Evolutionary conservation across 441 rosid genomes (phyloP), one percentile per base, ranked within the genome.

Genomic region (Populus tomentosa): DNA sequence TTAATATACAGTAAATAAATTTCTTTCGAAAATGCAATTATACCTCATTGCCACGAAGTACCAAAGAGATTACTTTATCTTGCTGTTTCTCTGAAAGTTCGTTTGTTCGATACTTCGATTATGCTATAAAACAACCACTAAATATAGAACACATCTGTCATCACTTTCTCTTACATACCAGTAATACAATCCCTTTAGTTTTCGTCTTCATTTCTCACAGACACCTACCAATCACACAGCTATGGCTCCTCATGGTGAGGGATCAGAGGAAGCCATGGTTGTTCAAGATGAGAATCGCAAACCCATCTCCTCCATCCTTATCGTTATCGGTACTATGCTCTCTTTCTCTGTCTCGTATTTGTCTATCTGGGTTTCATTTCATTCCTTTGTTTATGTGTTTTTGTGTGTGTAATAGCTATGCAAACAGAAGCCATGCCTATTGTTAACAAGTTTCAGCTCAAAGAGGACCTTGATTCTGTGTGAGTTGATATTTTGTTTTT

Each of bases 371-470:
- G 65, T 9, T 61, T 23, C 16, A 56, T 10, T 3, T 65, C 28
- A 5, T 38, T 5, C 71, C 18, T 75, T n/a, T 46, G 11, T 36
- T 61, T 61, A 23, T 40, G 69, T 65, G 26, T 81, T 13, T 35
- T 21, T 5, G 24, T 8, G 61, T 56, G 71, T 32, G 13, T 21
- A 71, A 77, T 76, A 92, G 98, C 96, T 84, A 94, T 94, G 97
- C 95, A 94, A 82, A 85, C 93, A 69, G 97, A 94, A 83, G 97
- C 98, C 67, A 65, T 85, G 81, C 97, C 97, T 76, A 69, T 94
- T 81, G 97, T 92, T 66, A 85, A 88, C 80, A 87, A 80, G 85
- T 86, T 94, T 71, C 82, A 89, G 80, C 90, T 92, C 68, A 75
- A 81, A 26, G 90, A 89, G 80, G 84, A 90, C 77, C 85, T 80